Conservation (phyloP, 179 eudicot species). For the Silene noctiflora region DNA sequence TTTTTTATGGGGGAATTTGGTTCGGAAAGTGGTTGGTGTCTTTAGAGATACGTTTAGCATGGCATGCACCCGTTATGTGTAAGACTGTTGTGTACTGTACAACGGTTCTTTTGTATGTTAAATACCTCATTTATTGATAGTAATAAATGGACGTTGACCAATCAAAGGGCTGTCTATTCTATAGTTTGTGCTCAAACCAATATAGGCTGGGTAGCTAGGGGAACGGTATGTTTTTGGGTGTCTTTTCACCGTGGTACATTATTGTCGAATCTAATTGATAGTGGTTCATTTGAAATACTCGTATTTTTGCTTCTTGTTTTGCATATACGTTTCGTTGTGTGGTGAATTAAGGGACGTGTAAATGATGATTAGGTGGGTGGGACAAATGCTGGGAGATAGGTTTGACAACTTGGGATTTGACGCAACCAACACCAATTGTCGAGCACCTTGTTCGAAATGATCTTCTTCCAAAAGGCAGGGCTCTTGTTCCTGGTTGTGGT, state of each 20-base stretch:
- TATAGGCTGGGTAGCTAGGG: too few relatives aligned
- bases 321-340: neutral
- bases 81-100: too few relatives aligned
- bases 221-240: neutral
- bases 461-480: constrained; percentile 64
- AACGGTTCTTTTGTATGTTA: too few relatives aligned
- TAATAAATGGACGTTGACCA: too few relatives aligned
- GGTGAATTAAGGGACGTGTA: neutral
- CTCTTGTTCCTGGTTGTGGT: constrained; percentile 82
- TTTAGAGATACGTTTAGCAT: too few relatives aligned
- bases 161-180: too few relatives aligned
- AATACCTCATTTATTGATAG: too few relatives aligned
- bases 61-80: too few relatives aligned
- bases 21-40: too few relatives aligned
- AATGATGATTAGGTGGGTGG: constrained; percentile 57
- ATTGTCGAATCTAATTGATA: neutral
- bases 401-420: constrained; percentile 79
- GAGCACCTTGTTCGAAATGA: constrained; percentile 51
- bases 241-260: neutral
- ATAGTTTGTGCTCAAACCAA: too few relatives aligned
- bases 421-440: constrained; percentile 61
- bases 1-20: too few relatives aligned
- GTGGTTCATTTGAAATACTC: neutral
- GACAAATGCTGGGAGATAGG: constrained; percentile 70
- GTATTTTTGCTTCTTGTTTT: neutral